Conservation (phyloP, 2,329 filamentous ascomycete genomes). For the Fusarium oligoseptatum region DNA sequence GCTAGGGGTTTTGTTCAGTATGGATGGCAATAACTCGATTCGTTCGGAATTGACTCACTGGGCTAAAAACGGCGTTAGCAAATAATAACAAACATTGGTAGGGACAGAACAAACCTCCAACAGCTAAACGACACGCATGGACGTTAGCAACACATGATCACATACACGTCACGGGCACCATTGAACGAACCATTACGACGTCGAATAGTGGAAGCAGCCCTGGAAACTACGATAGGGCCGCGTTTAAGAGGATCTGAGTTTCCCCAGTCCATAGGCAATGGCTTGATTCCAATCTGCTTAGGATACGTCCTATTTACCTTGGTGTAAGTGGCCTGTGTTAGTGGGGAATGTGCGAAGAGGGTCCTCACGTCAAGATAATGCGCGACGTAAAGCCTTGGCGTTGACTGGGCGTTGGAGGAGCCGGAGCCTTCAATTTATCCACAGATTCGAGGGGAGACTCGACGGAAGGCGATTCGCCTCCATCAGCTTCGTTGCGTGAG, state of each 20-base stretch:
- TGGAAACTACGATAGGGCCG: conserved; percentile 90
- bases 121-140: conserved; percentile 55
- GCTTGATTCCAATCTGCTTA: conserved; percentile 92
- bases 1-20: conserved; percentile 43
- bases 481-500: conserved; percentile 22
- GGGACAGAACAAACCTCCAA: conserved; percentile 64
- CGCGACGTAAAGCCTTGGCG: conserved; percentile 65
- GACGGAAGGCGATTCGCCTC: conserved; percentile 17
- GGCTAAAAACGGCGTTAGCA: conserved; percentile 48
- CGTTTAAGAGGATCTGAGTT: conserved; percentile 78
- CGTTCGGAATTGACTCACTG: conserved; percentile 43
- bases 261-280: conserved; percentile 91
- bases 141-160: conserved; percentile 28
- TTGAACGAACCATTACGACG: conserved; percentile 78
- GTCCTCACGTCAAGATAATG: conserved; percentile 66
- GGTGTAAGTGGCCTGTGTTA: conserved; percentile 23
- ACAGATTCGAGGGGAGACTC: conserved; percentile 27
- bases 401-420: conserved; percentile 48
- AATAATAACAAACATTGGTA: conserved; percentile 36
- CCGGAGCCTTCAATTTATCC: conserved; percentile 41
- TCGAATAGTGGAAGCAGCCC: conserved; percentile 80
- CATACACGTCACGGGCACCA: conserved; percentile 17
- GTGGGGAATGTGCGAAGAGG: conserved; percentile 1
- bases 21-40: neutral
- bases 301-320: conserved; percentile 77